Conservation (phyloP, 1,284 basidiomycete species). For the Chondrostereum purpureum region DNA sequence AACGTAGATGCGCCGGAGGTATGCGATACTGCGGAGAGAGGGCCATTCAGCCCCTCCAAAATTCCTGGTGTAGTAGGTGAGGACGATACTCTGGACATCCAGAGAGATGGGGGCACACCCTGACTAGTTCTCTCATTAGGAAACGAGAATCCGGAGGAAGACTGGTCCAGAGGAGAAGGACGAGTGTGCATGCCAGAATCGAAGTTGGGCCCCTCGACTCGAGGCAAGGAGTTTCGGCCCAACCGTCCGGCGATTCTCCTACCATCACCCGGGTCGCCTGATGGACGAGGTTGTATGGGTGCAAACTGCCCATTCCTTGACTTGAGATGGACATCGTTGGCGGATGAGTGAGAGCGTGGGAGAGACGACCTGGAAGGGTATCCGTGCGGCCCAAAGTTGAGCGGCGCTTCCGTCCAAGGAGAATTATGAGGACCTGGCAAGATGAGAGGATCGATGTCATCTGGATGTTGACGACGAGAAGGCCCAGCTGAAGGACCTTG, state of each 20-base stretch:
- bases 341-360: slow-evolving; percentile 21
- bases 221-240: slow-evolving; percentile 7
- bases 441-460: slow-evolving; percentile 11
- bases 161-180: slow-evolving; percentile 15
- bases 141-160: slow-evolving; percentile 22
- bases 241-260: slow-evolving; percentile 9
- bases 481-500: too few species aligned
- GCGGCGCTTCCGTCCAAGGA: slow-evolving; percentile 22
- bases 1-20: slow-evolving; percentile 5
- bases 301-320: slow-evolving; percentile 1
- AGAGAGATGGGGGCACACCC: slow-evolving; percentile 65
- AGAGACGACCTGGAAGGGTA: slow-evolving; percentile 17
- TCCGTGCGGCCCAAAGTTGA: slow-evolving; percentile 14
- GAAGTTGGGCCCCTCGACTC: neutral
- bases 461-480: slow-evolving; percentile 11
- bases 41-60: slow-evolving; percentile 25
- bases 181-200: slow-evolving; percentile 13
- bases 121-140: slow-evolving; percentile 45
- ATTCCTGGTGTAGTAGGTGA: slow-evolving; percentile 29
- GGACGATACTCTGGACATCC: slow-evolving; percentile 64
- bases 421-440: slow-evolving; percentile 14
- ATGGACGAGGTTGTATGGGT: neutral
- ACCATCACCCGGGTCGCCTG: slow-evolving; percentile 11
- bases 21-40: slow-evolving; percentile 26
- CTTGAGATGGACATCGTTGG: slow-evolving; percentile 15